Base-by-base conservation (phyloP, 2,329 filamentous ascomycete species). In the Botryotinia narcissicola region DNA sequence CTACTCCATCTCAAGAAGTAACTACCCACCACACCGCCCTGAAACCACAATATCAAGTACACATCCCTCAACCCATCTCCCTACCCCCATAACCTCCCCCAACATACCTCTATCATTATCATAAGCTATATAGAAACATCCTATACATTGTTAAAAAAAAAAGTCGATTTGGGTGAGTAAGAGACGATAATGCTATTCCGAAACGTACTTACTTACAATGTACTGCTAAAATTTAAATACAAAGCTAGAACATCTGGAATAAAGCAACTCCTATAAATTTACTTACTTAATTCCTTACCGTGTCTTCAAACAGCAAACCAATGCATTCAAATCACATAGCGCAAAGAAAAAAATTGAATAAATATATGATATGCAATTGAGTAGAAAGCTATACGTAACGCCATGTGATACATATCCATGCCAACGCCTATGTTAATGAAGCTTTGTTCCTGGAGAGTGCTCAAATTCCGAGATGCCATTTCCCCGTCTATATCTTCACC, bases 401-500 rank as follows among this genome's bases (percentile, higher is more conserved):
- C 54, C 54, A 46, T 37, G 46, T n/a, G 37, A 12, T 46, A 71
- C 25, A 48, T 63, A 48, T 48, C 57, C 57, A 37, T 37, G 40
- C 57, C 32, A 71, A 71, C 57, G 57, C 69, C 69, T 37, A 63
- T 71, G 42, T 42, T 71, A 71, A 71, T 40, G 22, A 71, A 18
- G 44, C 40, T 16, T 32, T 42, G 32, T 48, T n/a, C 44, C 54
- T 35, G n/a, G 35, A 40, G 12, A 29, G 4, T 18, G 16, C 25
- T 44, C 51, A 22, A 44, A 22, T 18, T 29, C 18, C 20, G 29
- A 48, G n/a, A n/a, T 60, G 40, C 37, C 51, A n/a, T 60, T 5
- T 5, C n/a, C n/a, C 59, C 68, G 32, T 62, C 67, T 35, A 60
- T 60, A 44, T 37, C 2, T 32, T 40, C 9, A 20, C n/a, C 29